These are phyloP conservation scores for Blastomyces silverae DNA, from an alignment of 2,329 filamentous ascomycete genomes.

Conservation along the genomic window DNA sequence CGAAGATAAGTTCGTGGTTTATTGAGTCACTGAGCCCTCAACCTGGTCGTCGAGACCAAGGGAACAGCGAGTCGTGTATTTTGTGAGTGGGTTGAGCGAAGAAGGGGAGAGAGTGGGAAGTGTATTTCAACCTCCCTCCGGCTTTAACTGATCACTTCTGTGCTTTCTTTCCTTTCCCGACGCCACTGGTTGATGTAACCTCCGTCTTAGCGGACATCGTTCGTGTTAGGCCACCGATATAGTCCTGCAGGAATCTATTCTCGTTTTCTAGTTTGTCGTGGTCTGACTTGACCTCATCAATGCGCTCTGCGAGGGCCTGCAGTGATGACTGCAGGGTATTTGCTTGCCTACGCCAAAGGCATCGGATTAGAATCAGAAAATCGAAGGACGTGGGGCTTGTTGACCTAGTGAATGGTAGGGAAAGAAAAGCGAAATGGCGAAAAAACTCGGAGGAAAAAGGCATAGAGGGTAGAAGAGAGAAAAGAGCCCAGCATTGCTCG, in stretches of 20 bases:
- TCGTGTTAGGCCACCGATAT: conserved; percentile 93
- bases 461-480: not conserved
- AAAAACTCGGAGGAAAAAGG: not conserved
- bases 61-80: conserved; percentile 6
- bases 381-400: not conserved
- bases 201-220: conserved; percentile 52
- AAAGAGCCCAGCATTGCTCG: not conserved
- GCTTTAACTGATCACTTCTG: conserved; percentile 30
- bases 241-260: conserved; percentile 96
- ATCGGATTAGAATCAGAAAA: not conserved
- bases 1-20: conserved; percentile 15
- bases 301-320: conserved; percentile 80
- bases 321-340: conserved; percentile 83
- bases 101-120: conserved; percentile 5
- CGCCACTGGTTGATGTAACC: conserved; percentile 47
- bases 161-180: conserved; percentile 39
- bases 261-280: conserved; percentile 95
- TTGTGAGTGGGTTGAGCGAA: conserved; percentile 1
- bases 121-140: conserved; percentile 7
- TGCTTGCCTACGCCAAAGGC: conserved; percentile 60
- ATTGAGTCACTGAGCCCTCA: conserved; percentile 5
- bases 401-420: not conserved
- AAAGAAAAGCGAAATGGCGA: not conserved
- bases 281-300: conserved; percentile 88
- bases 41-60: conserved; percentile 7